Percentiles rank a stretch among this genome's conserved stretches.
Evolutionary conservation across 1,284 basidiomycete species (phyloP).

Genomic region (Ganoderma lingzhi): DNA sequence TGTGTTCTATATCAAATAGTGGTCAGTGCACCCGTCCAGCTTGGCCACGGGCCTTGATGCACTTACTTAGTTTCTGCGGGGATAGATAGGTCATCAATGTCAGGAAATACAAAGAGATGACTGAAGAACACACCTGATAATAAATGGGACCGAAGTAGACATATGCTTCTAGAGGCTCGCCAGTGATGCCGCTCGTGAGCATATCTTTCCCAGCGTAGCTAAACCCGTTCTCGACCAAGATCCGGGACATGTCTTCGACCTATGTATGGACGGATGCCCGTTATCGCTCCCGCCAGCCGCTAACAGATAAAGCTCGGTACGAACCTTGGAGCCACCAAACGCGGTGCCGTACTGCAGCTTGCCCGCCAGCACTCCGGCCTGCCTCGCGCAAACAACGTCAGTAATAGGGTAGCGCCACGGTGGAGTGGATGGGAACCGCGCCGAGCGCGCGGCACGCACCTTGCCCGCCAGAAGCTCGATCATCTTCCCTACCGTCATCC

Average conservation of each 20-base stretch:
- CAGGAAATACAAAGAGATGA: not conserved
- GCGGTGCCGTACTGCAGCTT: constrained; percentile 95
- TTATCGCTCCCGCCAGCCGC: not conserved
- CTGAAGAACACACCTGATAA: constrained; percentile 76
- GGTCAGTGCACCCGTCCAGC: constrained; percentile 35
- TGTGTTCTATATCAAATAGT: constrained; percentile 70
- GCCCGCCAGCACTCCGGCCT: constrained; percentile 90
- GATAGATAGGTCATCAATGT: constrained; percentile 22
- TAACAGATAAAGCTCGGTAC: constrained; percentile 19
- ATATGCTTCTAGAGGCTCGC: constrained; percentile 95
- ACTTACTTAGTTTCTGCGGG: constrained; percentile 80
- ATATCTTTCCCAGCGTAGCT: constrained; percentile 98
- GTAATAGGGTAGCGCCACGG: constrained; percentile 11
- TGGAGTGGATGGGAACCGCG: constrained; percentile 14
- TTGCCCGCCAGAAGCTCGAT: constrained; percentile 98
- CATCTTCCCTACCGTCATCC: constrained; percentile 99
- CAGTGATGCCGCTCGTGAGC: constrained; percentile 97
- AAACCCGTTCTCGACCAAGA: constrained; percentile 96
- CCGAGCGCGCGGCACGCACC: constrained; percentile 48
- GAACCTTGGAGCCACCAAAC: constrained; percentile 95
- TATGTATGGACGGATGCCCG: constrained; percentile 37
- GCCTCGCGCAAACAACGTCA: constrained; percentile 20
- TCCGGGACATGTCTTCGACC: constrained; percentile 99
- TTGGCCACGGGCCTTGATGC: constrained; percentile 1
- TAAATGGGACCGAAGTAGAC: constrained; percentile 99